Percentiles rank a stretch among this genome's conserved stretches.
Evolutionary conservation across 768 basidiomycete genomes (phyloP).

Genomic region (Boletus vermiculosoides): DNA sequence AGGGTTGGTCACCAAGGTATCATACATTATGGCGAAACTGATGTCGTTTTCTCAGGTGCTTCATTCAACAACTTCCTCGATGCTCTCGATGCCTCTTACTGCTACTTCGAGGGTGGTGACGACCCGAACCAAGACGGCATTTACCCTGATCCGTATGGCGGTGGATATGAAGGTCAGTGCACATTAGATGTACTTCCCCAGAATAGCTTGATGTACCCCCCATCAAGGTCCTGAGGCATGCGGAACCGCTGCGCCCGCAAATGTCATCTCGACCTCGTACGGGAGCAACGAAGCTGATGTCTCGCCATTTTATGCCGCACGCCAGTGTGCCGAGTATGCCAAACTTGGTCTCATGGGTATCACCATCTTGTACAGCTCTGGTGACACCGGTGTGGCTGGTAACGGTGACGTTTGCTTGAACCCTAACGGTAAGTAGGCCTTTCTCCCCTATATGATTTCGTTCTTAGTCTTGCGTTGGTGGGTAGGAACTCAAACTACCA

Average conservation of each 20-base stretch:
- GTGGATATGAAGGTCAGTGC: conserved; percentile 25
- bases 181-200: background rate
- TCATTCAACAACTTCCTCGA: conserved; percentile 37
- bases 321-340: conserved; percentile 46
- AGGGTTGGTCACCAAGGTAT: conserved; percentile 13
- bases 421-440: background rate
- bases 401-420: conserved; percentile 32
- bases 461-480: too few relatives aligned
- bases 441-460: too few relatives aligned
- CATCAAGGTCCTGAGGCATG: conserved; percentile 34
- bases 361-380: conserved; percentile 38
- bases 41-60: conserved; percentile 13
- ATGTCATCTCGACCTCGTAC: conserved; percentile 45
- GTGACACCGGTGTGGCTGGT: conserved; percentile 45
- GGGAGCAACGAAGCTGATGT: conserved; percentile 36
- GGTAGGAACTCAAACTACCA: too few relatives aligned
- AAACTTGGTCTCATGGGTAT: conserved; percentile 37
- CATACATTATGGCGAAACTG: background rate
- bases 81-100: conserved; percentile 33
- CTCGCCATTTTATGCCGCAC: conserved; percentile 35
- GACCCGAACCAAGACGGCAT: conserved; percentile 26
- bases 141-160: conserved; percentile 27
- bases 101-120: conserved; percentile 26
- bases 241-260: conserved; percentile 34
- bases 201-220: background rate